These are phyloP conservation scores for Aspergillus versicolor DNA, from an alignment of 2,329 filamentous ascomycete genomes.

Conservation along the genomic window DNA sequence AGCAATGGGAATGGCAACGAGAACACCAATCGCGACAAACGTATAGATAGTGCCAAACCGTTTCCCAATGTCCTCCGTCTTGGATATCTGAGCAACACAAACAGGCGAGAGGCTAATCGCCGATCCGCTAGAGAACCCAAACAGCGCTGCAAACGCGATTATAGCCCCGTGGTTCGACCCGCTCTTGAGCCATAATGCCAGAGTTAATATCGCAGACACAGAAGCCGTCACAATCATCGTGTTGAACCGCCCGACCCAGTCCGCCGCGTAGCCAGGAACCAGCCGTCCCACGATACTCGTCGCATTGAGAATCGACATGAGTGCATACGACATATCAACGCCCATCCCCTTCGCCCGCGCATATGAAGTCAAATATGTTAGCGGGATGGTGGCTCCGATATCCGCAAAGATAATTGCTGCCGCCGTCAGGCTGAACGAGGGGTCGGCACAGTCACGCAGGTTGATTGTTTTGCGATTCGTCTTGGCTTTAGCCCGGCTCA, in stretches of 20 bases:
- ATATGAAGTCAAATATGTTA: constrained; percentile 35
- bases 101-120: constrained; percentile 32
- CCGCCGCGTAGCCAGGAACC: constrained; percentile 33
- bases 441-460: constrained; percentile 16
- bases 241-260: constrained; percentile 34
- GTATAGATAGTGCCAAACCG: constrained; percentile 26
- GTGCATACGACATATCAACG: constrained; percentile 24
- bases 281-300: constrained; percentile 32
- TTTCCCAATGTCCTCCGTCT: constrained; percentile 28
- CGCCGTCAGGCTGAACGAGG: constrained; percentile 24
- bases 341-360: constrained; percentile 22
- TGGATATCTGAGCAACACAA: constrained; percentile 31
- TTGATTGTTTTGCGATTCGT: constrained; percentile 21
- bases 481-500: constrained; percentile 22
- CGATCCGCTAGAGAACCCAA: constrained; percentile 27
- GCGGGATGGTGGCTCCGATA: constrained; percentile 34
- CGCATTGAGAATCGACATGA: constrained; percentile 33
- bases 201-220: constrained; percentile 18
- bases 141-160: constrained; percentile 23
- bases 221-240: constrained; percentile 24
- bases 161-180: constrained; percentile 17
- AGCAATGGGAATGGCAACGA: constrained; percentile 26
- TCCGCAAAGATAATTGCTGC: constrained; percentile 32
- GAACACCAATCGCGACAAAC: constrained; percentile 22
- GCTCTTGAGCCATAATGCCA: constrained; percentile 25